Evolutionary conservation across 768 basidiomycete species (phyloP).

Genomic region (Tricholoma bakamatsutake): DNA sequence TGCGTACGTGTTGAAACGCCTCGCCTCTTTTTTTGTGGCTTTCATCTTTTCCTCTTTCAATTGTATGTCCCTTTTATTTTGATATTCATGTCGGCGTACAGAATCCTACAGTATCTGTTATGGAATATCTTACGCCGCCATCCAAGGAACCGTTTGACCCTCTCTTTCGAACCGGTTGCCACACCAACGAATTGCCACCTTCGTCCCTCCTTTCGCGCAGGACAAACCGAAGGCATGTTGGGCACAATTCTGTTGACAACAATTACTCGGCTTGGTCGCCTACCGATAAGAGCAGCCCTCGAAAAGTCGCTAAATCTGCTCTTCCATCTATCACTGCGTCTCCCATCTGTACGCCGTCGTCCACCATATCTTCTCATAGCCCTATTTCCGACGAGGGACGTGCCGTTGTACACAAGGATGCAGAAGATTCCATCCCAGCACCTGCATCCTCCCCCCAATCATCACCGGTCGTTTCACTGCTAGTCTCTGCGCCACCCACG

Average conservation of each 20-base stretch:
- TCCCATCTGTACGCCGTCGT: conserved; percentile 47
- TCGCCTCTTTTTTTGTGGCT: not conserved
- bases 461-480: conserved; percentile 1
- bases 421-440: conserved; percentile 16
- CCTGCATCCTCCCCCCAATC: conserved; percentile 14
- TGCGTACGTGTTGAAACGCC: conserved; percentile 1
- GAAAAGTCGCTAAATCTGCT: conserved; percentile 29
- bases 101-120: conserved; percentile 1
- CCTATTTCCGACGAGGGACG: conserved; percentile 8
- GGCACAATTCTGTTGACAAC: not conserved
- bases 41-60: not conserved
- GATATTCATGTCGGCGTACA: not conserved
- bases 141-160: conserved; percentile 10
- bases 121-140: conserved; percentile 15
- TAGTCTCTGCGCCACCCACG: conserved; percentile 34
- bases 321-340: conserved; percentile 57
- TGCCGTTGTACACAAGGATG: conserved; percentile 3
- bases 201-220: conserved; percentile 10
- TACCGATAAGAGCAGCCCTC: conserved; percentile 9
- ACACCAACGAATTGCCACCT: conserved; percentile 1
- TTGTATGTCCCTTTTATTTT: not conserved
- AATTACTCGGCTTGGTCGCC: conserved; percentile 4
- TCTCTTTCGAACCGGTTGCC: not conserved
- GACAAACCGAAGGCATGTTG: conserved; percentile 2
- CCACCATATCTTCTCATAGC: conserved; percentile 25